phyloP scores from a whole-genome alignment of 352 stramenopile genomes.

The Thraustochytrium sp. region DNA sequence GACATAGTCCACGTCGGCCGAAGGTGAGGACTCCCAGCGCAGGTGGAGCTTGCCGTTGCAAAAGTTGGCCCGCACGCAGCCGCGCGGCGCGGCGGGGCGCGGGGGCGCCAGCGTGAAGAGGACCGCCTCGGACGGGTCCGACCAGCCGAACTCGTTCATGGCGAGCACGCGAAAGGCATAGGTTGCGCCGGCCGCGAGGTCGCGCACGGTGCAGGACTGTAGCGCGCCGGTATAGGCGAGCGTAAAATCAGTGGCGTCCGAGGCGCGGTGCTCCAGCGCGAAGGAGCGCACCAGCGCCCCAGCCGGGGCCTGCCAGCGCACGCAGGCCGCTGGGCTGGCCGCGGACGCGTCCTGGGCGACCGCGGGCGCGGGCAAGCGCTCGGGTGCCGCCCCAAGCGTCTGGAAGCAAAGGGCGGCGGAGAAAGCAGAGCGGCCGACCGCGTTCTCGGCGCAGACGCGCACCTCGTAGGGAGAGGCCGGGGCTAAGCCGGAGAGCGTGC shows the following conservation, averaged over 20 bases:
- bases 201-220: neutral
- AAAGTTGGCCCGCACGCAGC: neutral
- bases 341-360: too few species aligned
- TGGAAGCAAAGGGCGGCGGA: neutral
- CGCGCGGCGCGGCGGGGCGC: neutral
- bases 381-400: neutral
- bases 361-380: neutral
- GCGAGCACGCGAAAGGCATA: neutral
- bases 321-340: too few species aligned
- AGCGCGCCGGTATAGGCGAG: neutral
- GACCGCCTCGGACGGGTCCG: neutral
- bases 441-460: neutral
- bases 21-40: too few species aligned
- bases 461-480: neutral
- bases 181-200: neutral
- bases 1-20: too few species aligned
- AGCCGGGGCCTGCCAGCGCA: too few species aligned
- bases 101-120: neutral
- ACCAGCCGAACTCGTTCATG: slow-evolving; percentile 12
- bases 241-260: neutral
- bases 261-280: neutral
- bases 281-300: neutral
- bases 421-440: neutral
- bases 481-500: neutral
- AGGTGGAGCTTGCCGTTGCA: neutral